Base-by-base conservation (phyloP, 1,284 basidiomycete genomes). In the Rhodotorula sp. region DNA sequence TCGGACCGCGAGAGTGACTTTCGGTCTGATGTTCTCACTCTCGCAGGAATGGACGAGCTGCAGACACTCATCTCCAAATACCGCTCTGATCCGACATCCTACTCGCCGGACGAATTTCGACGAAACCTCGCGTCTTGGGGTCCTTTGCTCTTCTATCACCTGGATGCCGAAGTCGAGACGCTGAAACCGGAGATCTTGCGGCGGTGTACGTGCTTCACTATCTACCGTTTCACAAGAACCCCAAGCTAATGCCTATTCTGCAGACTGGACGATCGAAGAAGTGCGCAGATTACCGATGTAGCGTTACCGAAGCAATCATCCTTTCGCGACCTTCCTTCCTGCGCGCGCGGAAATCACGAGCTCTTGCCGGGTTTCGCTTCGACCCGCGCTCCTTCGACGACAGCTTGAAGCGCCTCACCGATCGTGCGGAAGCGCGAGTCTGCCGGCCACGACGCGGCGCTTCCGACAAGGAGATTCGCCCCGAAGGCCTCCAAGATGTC, bases 281-380 rank as follows among this genome's bases (percentile, higher is more conserved):
- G 71, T 73, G 10, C 62, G 66, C 49, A 26, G 65, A 2, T 55
- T 75, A 16, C 71, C 74, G 3, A 75, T 75, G 74, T 75, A 50
- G 49, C 49, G 49, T 50, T 50, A 12, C 19, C 10, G 34, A 50
- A 50, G 49, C 49, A 10, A 21, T 23, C 49, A 19, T 50, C 19
- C 49, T 50, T n/a, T 23, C 49, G 21, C 49, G 21, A 21, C 49
- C 49, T 50, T n/a, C 21, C 21, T 50, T 21, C 21, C 21, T 8
- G 19, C 49, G 23, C 49, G 23, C 16, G 18, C 49, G 21, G 8
- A 19, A 50, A 23, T n/a, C 8, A 19, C 49, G 49, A 19, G 21
- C 49, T n/a, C 16, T 21, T 50, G 23, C 52, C 52, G 12, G 16
- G 26, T 28, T 55, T n/a, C 2, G 16, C 54, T 18, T 26, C 28